Percentiles rank a stretch among this genome's conserved stretches.
Conservation (phyloP, 2,329 filamentous ascomycete genomes). For the Coccinonectria pachysandricola region DNA sequence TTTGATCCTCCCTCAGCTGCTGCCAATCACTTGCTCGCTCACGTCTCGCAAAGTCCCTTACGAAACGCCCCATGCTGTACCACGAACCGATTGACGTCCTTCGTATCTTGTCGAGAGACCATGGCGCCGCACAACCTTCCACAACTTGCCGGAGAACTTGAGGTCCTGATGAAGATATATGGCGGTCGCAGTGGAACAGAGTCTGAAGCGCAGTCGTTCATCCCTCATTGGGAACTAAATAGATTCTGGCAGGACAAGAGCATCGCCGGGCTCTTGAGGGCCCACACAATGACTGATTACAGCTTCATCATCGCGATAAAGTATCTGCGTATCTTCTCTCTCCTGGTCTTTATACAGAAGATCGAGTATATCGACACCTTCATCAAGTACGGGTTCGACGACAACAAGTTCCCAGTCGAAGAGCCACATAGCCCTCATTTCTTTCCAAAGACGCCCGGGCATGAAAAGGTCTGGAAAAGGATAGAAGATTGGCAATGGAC, state of each 20-base stretch:
- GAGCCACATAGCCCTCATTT: background rate
- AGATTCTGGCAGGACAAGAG: background rate
- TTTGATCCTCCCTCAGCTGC: too few relatives aligned
- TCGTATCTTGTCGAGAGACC: background rate
- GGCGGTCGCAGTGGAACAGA: slow-evolving; percentile 1
- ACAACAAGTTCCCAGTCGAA: slow-evolving; percentile 1
- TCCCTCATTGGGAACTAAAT: background rate
- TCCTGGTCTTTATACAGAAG: slow-evolving; percentile 1
- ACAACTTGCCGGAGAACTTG: background rate
- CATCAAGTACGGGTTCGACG: background rate
- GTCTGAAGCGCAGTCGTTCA: background rate
- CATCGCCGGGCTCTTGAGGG: background rate
- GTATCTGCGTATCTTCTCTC: slow-evolving; percentile 3
- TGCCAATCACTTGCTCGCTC: too few relatives aligned
- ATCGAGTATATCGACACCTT: background rate
- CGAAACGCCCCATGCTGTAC: too few relatives aligned
- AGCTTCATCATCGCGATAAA: background rate
- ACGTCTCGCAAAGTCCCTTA: too few relatives aligned
- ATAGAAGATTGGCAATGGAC: slow-evolving; percentile 2
- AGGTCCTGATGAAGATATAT: background rate
- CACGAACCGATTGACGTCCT: background rate
- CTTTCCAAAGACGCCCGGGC: background rate
- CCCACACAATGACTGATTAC: background rate
- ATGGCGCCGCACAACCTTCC: background rate
- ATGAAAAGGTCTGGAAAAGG: background rate